Evolutionary conservation across 2,329 filamentous ascomycete genomes (phyloP).

Genomic region (Byssothecium circinans): DNA sequence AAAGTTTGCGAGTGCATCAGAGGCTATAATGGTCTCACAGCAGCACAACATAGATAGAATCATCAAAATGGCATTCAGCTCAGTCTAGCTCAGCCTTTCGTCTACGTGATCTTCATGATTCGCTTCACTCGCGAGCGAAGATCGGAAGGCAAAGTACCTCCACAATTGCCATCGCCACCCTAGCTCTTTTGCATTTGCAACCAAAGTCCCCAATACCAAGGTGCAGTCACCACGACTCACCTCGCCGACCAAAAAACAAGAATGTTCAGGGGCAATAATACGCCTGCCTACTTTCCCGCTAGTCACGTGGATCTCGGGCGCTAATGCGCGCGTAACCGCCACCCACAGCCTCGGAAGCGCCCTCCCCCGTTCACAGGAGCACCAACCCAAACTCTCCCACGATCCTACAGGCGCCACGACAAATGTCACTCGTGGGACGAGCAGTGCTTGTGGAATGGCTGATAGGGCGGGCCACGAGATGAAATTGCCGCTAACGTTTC

Average conservation of each 20-base stretch:
- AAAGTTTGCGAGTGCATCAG: neutral
- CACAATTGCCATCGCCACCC: neutral
- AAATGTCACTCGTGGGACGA: constrained; percentile 11
- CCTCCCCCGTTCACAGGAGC: constrained; percentile 1
- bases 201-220: too few species aligned
- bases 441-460: neutral
- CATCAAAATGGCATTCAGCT: neutral
- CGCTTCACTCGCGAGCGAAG: neutral
- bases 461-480: constrained; percentile 8
- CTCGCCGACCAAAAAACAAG: neutral
- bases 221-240: neutral
- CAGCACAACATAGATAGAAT: neutral
- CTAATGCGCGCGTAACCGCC: constrained; percentile 8
- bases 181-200: too few species aligned
- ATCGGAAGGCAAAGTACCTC: neutral
- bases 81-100: too few species aligned
- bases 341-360: constrained; percentile 2
- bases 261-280: constrained; percentile 8
- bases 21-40: neutral
- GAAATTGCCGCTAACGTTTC: neutral
- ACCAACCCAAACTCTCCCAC: constrained; percentile 2
- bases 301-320: constrained; percentile 8
- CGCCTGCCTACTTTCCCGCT: constrained; percentile 1
- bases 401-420: constrained; percentile 8
- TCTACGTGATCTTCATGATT: neutral